Evolutionary conservation across 805 yeast species (phyloP).

Genomic region (Metschnikowia proteae): DNA sequence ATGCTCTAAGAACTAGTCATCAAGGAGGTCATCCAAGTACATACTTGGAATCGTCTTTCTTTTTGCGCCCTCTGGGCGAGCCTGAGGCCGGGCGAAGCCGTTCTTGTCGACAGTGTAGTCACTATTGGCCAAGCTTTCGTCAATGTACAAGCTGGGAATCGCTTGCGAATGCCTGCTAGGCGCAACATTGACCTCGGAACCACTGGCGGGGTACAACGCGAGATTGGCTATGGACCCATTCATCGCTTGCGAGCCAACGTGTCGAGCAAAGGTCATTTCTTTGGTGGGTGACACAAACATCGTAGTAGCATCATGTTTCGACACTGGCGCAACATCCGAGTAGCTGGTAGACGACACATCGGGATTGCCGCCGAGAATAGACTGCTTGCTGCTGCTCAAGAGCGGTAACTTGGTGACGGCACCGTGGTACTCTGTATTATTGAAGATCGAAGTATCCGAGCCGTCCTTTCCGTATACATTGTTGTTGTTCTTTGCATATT

Average conservation of each 20-base stretch:
- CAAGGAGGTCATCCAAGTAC: conserved; percentile 50
- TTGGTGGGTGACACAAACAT: conserved; percentile 80
- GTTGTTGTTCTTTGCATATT: conserved; percentile 28
- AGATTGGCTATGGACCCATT: conserved; percentile 21
- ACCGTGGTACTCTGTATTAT: conserved; percentile 15
- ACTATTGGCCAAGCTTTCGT: conserved; percentile 35
- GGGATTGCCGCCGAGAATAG: conserved; percentile 13
- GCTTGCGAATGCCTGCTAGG: conserved; percentile 28
- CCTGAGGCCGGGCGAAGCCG: conserved; percentile 8
- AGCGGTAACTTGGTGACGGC: conserved; percentile 36
- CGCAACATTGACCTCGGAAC: conserved; percentile 21
- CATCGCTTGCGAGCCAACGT: conserved; percentile 9
- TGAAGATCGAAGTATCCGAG: conserved; percentile 2
- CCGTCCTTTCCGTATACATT: conserved; percentile 25
- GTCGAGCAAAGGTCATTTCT: conserved; percentile 51
- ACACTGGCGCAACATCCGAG: conserved; percentile 26
- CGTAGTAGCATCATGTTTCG: conserved; percentile 41
- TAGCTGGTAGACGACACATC: conserved; percentile 29
- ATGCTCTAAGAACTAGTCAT: conserved; percentile 18
- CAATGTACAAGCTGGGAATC: conserved; percentile 38
- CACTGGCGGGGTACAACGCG: conserved; percentile 13
- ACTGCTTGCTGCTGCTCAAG: conserved; percentile 19
- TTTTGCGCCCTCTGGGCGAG: conserved; percentile 12
- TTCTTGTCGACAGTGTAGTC: conserved; percentile 22
- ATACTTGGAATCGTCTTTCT: conserved; percentile 45